Evolutionary conservation across 768 basidiomycete genomes (phyloP), one percentile per base, ranked within the genome.

Genomic region (Termitomyces sp.): DNA sequence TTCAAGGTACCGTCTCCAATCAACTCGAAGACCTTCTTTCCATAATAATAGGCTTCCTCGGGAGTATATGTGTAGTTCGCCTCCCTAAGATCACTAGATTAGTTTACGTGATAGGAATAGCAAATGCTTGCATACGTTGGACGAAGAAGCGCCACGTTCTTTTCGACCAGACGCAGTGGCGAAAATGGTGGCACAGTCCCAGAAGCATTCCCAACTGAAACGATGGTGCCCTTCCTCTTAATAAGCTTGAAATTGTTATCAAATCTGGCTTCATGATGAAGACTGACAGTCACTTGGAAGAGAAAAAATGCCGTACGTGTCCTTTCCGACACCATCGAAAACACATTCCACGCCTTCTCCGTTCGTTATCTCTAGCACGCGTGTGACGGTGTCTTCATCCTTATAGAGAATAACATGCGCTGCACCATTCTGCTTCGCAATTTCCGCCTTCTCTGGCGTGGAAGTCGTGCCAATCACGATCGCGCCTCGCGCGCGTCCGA

Each of bases 271-370:
- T 20, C n/a, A 18, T 22, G 10, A 28, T 54, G 18, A 56, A 43
- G n/a, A 54, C 33, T 32, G 22, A 56, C n/a, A 47, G 49, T n/a
- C 32, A 20, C 40, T 18, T 33, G 32, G n/a, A 5, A 28, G 26
- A 1, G 10, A 35, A n/a, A 18, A 30, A 10, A 16, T 36, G 22
- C 77, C 89, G 57, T 72, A 95, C 82, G 94, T 98, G 69, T 93
- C 90, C 75, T 91, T 95, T 1, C 96, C 96, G n/a, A 99, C 93
- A 30, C 96, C 96, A 65, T 99, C 96, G 65, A 88, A 96, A 24
- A 93, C 82, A 16, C 84, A 95, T 60, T 96, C 82, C 5, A 94
- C 90, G 16, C 92, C 91, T 62, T 85, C 78, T 7, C 90, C 90
- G 43, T 83, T 83, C 0, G 92, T 93, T 54, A 93, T 71, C 64